Evolutionary conservation across 164 flowering plant genomes (phyloP).

Genomic region (Umbilicus rupestris): DNA sequence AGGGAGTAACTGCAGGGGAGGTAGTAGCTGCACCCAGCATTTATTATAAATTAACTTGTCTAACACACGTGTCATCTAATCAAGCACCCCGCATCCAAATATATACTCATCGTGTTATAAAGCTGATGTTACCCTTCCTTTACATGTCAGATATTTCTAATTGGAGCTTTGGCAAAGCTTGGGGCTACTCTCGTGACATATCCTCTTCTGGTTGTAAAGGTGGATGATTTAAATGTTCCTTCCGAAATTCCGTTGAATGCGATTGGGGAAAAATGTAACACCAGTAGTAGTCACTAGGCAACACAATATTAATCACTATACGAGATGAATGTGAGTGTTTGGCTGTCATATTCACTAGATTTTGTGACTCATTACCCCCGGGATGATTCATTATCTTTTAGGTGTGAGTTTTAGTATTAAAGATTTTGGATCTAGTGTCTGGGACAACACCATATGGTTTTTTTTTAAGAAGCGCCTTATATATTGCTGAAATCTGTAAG

Average conservation of each 20-base stretch:
- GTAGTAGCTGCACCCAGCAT: constrained; percentile 22
- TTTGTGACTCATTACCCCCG: background rate
- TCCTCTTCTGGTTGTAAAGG: constrained; percentile 98
- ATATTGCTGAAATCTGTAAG: background rate
- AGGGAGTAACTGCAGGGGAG: constrained; percentile 72
- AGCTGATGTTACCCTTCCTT: background rate
- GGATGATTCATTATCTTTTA: background rate
- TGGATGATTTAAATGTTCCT: constrained; percentile 11
- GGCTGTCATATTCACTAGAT: background rate
- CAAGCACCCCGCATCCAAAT: background rate
- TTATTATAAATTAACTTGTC: background rate
- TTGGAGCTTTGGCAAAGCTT: constrained; percentile 95
- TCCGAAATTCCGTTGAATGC: background rate
- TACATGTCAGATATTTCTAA: constrained; percentile 59
- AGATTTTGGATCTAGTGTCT: background rate
- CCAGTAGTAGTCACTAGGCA: background rate
- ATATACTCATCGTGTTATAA: background rate
- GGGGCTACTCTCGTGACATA: constrained; percentile 94
- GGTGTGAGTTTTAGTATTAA: background rate
- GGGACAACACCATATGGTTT: background rate
- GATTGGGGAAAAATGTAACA: background rate
- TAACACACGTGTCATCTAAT: background rate
- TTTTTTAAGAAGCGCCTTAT: background rate
- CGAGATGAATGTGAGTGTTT: background rate
- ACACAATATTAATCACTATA: background rate